Conservation (phyloP, 129 eudicot species). For the Sambucus nigra region DNA sequence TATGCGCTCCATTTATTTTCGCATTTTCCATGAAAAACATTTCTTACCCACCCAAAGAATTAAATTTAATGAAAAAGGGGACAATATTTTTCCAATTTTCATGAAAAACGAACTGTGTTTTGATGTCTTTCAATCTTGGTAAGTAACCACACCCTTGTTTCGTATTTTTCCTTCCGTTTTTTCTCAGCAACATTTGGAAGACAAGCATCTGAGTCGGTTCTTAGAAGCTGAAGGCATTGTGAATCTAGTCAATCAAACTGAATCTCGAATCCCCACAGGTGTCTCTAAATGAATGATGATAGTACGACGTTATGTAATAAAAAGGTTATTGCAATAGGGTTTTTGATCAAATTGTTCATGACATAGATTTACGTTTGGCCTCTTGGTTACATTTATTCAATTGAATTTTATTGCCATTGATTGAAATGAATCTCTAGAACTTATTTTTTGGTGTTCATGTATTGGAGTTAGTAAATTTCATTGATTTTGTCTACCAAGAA, state of each 20-base stretch:
- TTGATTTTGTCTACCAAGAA: neutral
- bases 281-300: slow-evolving; percentile 28
- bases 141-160: neutral
- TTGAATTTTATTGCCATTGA: neutral
- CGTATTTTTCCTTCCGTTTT: neutral
- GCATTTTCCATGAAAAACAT: too few species aligned
- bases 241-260: slow-evolving; percentile 20
- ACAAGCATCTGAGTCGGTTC: slow-evolving; percentile 69
- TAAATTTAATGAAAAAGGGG: too few species aligned
- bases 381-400: neutral
- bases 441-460: neutral
- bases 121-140: too few species aligned
- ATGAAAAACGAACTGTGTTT: too few species aligned
- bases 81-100: too few species aligned
- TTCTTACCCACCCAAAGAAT: too few species aligned
- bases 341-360: neutral
- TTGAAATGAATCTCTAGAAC: neutral
- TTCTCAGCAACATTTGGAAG: slow-evolving; percentile 72
- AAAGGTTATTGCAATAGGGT: neutral
- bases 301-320: neutral
- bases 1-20: too few species aligned
- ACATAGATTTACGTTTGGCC: neutral
- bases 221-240: slow-evolving; percentile 73
- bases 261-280: slow-evolving; percentile 23
- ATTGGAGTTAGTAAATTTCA: too few species aligned